Evolutionary conservation across 306 rosid genomes (phyloP).

Genomic region (Spatholobus suberectus): DNA sequence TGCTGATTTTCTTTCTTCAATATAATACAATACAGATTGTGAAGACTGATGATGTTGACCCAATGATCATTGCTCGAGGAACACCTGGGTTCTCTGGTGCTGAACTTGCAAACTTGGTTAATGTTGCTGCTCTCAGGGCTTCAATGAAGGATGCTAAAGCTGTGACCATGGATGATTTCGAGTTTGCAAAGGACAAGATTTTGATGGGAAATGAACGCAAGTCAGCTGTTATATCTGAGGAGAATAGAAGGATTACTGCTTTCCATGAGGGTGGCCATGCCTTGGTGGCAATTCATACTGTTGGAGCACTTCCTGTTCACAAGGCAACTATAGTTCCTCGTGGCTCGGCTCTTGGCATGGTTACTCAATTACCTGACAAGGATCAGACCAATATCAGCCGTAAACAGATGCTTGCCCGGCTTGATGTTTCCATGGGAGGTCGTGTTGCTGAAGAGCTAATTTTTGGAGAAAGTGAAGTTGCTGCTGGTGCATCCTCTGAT

Average conservation of each 20-base stretch:
- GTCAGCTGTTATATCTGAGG: constrained; percentile 81
- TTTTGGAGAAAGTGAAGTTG: constrained; percentile 88
- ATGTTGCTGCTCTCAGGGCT: constrained; percentile 88
- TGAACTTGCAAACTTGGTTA: constrained; percentile 89
- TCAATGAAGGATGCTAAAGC: constrained; percentile 90
- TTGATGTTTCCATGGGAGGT: constrained; percentile 93
- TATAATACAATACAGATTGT: constrained; percentile 57
- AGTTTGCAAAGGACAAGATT: constrained; percentile 88
- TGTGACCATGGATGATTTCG: constrained; percentile 85
- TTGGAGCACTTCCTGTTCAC: constrained; percentile 86
- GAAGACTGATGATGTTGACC: constrained; percentile 86
- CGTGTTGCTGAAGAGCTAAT: constrained; percentile 92
- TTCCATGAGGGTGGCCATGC: constrained; percentile 97
- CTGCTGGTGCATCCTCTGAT: constrained; percentile 82
- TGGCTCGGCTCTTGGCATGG: constrained; percentile 94
- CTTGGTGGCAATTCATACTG: constrained; percentile 87
- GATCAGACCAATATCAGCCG: constrained; percentile 76
- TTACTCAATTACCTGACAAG: constrained; percentile 75
- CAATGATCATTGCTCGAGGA: constrained; percentile 81
- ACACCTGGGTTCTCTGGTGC: constrained; percentile 95
- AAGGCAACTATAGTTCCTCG: constrained; percentile 96
- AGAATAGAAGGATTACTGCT: constrained; percentile 71
- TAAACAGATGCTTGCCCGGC: constrained; percentile 86
- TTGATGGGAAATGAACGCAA: constrained; percentile 96
- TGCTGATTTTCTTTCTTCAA: constrained; percentile 16